A percentile compares a stretch with the other conserved stretches of the same genome.
These are phyloP conservation scores for Hemileccinum impolitum DNA, from an alignment of 768 basidiomycete species.

Conservation along the genomic window DNA sequence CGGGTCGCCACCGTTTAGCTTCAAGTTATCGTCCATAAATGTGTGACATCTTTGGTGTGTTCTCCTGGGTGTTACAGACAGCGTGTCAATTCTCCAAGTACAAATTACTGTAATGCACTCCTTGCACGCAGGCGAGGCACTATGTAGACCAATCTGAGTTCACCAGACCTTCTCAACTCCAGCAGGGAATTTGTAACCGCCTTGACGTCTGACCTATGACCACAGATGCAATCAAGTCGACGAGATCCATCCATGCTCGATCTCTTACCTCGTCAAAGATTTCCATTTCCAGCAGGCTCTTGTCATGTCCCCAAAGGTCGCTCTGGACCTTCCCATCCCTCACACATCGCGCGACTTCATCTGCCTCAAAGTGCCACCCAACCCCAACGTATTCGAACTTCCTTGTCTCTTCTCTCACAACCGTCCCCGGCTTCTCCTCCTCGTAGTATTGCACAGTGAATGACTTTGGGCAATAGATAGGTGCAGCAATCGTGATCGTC, in stretches of 20 bases:
- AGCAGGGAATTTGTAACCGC: slow-evolving; percentile 58
- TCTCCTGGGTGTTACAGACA: no score
- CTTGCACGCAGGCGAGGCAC: no score
- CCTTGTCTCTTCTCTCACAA: slow-evolving; percentile 55
- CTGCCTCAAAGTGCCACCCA: slow-evolving; percentile 85
- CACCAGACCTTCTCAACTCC: slow-evolving; percentile 52
- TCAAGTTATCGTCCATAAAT: no score
- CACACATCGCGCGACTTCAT: slow-evolving; percentile 80
- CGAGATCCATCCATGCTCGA: slow-evolving; percentile 4
- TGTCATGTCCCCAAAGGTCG: slow-evolving; percentile 69
- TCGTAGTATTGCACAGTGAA: slow-evolving; percentile 64
- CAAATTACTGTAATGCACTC: no score
- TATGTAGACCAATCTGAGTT: neutral
- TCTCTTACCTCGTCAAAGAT: slow-evolving; percentile 75
- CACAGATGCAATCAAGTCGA: slow-evolving; percentile 11
- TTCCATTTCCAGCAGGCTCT: slow-evolving; percentile 77
- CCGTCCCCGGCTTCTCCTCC: slow-evolving; percentile 39
- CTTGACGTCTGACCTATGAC: slow-evolving; percentile 60
- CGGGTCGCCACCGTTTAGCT: no score
- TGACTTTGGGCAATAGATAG: slow-evolving; percentile 63
- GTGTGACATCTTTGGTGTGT: no score
- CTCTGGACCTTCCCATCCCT: slow-evolving; percentile 73
- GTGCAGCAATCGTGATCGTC: slow-evolving; percentile 57
- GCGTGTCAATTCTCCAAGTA: no score
- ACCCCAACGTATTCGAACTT: slow-evolving; percentile 58